These are phyloP conservation scores for Beauveria sp. DNA, from an alignment of 2,329 filamentous ascomycete genomes.

Conservation along the genomic window DNA sequence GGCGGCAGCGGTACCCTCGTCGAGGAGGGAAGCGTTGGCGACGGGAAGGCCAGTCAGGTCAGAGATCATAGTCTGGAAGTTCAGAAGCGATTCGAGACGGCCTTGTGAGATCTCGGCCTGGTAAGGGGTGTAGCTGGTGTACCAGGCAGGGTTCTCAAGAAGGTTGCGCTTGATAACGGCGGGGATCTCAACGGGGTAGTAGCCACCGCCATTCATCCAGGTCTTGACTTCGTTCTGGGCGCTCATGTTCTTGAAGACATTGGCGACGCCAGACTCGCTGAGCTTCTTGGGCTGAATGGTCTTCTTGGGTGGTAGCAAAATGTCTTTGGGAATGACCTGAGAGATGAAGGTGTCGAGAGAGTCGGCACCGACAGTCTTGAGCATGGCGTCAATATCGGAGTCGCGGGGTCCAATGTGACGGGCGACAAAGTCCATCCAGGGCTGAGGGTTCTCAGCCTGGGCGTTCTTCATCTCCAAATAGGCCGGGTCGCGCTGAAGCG, in stretches of 20 bases:
- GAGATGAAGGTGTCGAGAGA: constrained; percentile 75
- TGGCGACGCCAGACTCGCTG: constrained; percentile 20
- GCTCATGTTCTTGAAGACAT: constrained; percentile 24
- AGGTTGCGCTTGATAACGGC: constrained; percentile 90
- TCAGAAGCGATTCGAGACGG: constrained; percentile 81
- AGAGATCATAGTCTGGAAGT: constrained; percentile 89
- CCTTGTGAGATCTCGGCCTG: constrained; percentile 97
- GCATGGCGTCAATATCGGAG: constrained; percentile 66
- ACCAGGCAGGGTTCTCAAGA: constrained; percentile 90
- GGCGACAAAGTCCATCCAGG: constrained; percentile 50
- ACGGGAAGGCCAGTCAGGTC: constrained; percentile 83
- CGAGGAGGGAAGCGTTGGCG: constrained; percentile 82
- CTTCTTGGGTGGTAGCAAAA: constrained; percentile 40
- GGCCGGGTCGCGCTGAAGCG: constrained; percentile 16
- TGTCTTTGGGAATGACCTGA: constrained; percentile 74
- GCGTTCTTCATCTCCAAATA: constrained; percentile 19
- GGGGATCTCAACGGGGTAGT: constrained; percentile 79
- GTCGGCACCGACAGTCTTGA: constrained; percentile 62
- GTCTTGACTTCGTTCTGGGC: constrained; percentile 34
- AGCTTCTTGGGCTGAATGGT: constrained; percentile 48
- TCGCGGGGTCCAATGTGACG: constrained; percentile 82
- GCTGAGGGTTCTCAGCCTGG: constrained; percentile 15
- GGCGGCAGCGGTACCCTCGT: constrained; percentile 85
- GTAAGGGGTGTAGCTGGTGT: constrained; percentile 96
- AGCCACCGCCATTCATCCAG: constrained; percentile 80